Conservation (phyloP, 2,329 filamentous ascomycete genomes). For the Ophidiomyces ophidiicola region DNA sequence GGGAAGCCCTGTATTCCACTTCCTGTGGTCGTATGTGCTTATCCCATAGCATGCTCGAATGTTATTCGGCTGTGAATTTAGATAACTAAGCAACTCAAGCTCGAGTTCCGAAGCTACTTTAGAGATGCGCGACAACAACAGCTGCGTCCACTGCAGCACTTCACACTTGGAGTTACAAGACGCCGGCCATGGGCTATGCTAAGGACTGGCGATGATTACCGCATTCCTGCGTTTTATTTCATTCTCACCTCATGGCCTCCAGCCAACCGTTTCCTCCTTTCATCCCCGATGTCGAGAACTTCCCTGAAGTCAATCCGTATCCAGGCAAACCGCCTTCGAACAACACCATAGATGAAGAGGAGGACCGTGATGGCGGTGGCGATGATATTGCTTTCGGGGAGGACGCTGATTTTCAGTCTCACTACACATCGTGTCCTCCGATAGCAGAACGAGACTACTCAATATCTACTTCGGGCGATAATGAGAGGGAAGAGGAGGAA, state of each 20-base stretch:
- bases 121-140: too few relatives aligned
- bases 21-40: slow-evolving; percentile 35
- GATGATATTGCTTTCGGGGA: slow-evolving; percentile 16
- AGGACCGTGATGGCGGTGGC: slow-evolving; percentile 23
- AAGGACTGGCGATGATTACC: neutral
- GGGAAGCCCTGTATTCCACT: slow-evolving; percentile 38
- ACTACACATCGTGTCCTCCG: slow-evolving; percentile 22
- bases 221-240: neutral
- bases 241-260: slow-evolving; percentile 3
- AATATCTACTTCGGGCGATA: slow-evolving; percentile 3
- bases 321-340: slow-evolving; percentile 1
- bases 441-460: slow-evolving; percentile 7
- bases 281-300: slow-evolving; percentile 8
- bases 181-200: neutral
- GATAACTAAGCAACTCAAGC: neutral
- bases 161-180: too few relatives aligned
- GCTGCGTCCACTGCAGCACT: too few relatives aligned
- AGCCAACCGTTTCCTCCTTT: slow-evolving; percentile 14
- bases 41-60: too few relatives aligned
- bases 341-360: slow-evolving; percentile 11
- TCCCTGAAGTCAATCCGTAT: slow-evolving; percentile 1
- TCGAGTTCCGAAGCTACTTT: neutral
- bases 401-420: slow-evolving; percentile 36
- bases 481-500: slow-evolving; percentile 16
- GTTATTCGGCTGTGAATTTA: neutral